Conservation (phyloP, 2,329 filamentous ascomycete species). For the Bertia moriformis region DNA sequence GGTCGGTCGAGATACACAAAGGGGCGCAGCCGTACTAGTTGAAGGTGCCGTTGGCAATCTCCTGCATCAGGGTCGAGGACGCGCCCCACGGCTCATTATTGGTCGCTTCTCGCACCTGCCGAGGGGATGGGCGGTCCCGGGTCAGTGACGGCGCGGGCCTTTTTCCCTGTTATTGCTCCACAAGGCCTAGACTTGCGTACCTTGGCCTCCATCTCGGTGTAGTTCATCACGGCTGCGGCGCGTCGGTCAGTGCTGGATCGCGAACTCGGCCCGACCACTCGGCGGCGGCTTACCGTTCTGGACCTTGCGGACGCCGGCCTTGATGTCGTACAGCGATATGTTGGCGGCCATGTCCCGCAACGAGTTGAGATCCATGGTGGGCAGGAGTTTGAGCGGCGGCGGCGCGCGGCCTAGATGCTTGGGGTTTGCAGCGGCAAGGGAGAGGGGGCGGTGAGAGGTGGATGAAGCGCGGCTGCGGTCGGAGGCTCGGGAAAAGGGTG, state of each 20-base stretch:
- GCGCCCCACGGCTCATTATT: slow-evolving; percentile 98
- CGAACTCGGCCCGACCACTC: too few species aligned
- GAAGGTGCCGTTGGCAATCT: slow-evolving; percentile 94
- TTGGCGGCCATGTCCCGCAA: slow-evolving; percentile 80
- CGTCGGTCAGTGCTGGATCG: slow-evolving; percentile 3
- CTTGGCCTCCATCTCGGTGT: slow-evolving; percentile 79
- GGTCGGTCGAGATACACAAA: slow-evolving; percentile 2
- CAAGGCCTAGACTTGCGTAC: too few species aligned
- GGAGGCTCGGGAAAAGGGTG: too few species aligned
- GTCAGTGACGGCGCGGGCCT: too few species aligned
- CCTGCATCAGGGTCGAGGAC: slow-evolving; percentile 77
- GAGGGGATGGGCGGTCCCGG: too few species aligned
- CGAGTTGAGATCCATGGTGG: slow-evolving; percentile 74
- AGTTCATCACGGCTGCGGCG: slow-evolving; percentile 79
- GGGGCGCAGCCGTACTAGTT: slow-evolving; percentile 64
- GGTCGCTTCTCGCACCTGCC: slow-evolving; percentile 87
- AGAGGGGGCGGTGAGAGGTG: too few species aligned
- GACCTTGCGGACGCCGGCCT: slow-evolving; percentile 85
- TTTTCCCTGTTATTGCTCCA: too few species aligned
- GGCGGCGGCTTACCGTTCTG: slow-evolving; percentile 76
- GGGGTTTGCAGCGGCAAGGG: too few species aligned
- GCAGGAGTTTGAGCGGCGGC: background rate
- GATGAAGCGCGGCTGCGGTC: too few species aligned
- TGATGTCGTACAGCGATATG: slow-evolving; percentile 86
- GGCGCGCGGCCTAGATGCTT: background rate